Base-by-base conservation (phyloP, 1,284 basidiomycete genomes). In the Cryptococcus sp. region DNA sequence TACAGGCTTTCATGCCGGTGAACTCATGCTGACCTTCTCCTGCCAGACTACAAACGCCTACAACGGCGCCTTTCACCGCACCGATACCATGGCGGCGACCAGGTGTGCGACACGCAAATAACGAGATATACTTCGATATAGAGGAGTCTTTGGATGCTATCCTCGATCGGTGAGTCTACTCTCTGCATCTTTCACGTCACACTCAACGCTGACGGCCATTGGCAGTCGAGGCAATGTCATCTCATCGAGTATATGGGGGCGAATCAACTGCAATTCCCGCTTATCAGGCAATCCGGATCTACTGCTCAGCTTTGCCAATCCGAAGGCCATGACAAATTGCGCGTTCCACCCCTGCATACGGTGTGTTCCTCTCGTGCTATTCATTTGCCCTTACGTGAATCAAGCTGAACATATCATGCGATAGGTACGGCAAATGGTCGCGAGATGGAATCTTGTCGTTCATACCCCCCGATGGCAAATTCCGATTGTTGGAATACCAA, bases 91-190 rank as follows among this genome's bases (percentile, higher is more conserved):
- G 94, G 94, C 84, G 95, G 51, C 89, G 90, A 69, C 84, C 88
- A 3, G 90, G 90, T 2, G 82, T 95, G 44, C 84, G 88, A 56
- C 90, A 98, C 75, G 86, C 88, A 42, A 89, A 86, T 77, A 96
- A 97, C 74, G 94, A 98, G 78, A 89, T 97, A 38, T 93, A 92
- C 75, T 91, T 98, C 73, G 94, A 98, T 73, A 84, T 96, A 59
- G 83, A 86, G 3, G 94, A 98, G 76, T 86, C 88, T 54, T 82
- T 97, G 56, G 87, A 86, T 63, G 88, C 89, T 2, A 85, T 93
- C 48, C 86, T 96, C 27, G 91, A 91, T 74, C 88, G 87, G 87
- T 90, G 71, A 63, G 86, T 77, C 17, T 3, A n/a, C 23, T 20
- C 42, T 16, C 20, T 23, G 25, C 3, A 0, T 13, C 6, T 20